Percentiles rank a stretch among this genome's conserved stretches.
Evolutionary conservation across 2,329 filamentous ascomycete genomes (phyloP).

Genomic region (Chaetomiaceae sp.): DNA sequence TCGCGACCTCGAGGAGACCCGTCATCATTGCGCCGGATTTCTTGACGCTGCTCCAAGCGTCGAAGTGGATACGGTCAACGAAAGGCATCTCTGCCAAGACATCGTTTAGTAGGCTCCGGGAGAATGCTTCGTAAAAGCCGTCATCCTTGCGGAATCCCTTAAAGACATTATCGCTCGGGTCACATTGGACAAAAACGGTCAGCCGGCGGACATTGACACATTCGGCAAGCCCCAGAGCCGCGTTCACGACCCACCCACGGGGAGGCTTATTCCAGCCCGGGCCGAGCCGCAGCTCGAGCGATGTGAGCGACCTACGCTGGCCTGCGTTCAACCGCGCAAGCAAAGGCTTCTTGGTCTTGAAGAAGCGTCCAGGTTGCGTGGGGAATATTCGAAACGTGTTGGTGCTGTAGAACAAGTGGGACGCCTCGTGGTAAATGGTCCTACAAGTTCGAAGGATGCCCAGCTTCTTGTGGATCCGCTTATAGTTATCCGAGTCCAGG

Average conservation of each 20-base stretch:
- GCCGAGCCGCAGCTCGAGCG: conserved; percentile 66
- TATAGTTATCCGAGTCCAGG: conserved; percentile 62
- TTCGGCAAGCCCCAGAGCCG: conserved; percentile 58
- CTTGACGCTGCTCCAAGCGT: conserved; percentile 63
- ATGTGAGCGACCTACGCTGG: conserved; percentile 57
- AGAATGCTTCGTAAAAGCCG: conserved; percentile 68
- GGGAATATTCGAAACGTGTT: conserved; percentile 64
- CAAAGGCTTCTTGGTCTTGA: conserved; percentile 69
- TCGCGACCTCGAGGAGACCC: conserved; percentile 52
- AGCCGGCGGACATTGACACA: conserved; percentile 56
- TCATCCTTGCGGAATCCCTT: conserved; percentile 62
- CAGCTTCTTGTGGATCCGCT: conserved; percentile 55
- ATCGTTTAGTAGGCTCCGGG: conserved; percentile 49
- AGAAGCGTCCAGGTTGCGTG: conserved; percentile 58
- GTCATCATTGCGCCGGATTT: conserved; percentile 62
- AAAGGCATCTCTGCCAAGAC: conserved; percentile 56
- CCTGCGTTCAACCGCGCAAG: conserved; percentile 59
- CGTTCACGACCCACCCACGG: conserved; percentile 63
- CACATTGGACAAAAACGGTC: conserved; percentile 66
- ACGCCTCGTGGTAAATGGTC: conserved; percentile 59
- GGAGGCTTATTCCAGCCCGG: conserved; percentile 70
- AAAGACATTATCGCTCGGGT: conserved; percentile 64
- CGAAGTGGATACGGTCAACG: conserved; percentile 60
- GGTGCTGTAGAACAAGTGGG: conserved; percentile 61
- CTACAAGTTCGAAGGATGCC: conserved; percentile 57